A percentile compares a stretch with the other conserved stretches of the same genome.
Conservation (phyloP, 306 rosid genomes). For the Mimosa bimucronata region DNA sequence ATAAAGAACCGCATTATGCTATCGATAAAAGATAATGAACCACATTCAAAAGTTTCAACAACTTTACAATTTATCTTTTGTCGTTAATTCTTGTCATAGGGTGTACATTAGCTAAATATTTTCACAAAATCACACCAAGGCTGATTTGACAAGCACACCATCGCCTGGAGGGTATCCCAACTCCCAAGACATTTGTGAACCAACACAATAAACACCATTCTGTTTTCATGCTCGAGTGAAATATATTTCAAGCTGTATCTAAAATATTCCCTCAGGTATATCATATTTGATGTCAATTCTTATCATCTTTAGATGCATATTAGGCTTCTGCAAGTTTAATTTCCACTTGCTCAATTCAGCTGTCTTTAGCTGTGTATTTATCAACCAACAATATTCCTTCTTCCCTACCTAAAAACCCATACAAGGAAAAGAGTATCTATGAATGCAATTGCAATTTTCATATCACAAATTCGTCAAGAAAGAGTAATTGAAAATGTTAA, state of each 20-base stretch:
- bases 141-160: conserved; percentile 20
- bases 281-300: background rate
- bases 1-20: background rate
- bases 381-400: background rate
- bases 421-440: background rate
- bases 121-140: background rate
- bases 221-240: background rate
- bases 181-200: conserved; percentile 24
- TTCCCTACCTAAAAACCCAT: background rate
- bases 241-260: conserved; percentile 9
- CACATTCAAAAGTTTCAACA: background rate
- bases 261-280: conserved; percentile 1
- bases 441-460: background rate
- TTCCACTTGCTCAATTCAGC: background rate
- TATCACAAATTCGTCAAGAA: background rate
- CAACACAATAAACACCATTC: conserved; percentile 5
- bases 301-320: background rate
- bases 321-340: background rate
- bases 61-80: background rate
- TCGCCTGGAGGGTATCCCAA: conserved; percentile 13
- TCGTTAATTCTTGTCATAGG: background rate
- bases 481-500: background rate
- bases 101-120: conserved; percentile 10
- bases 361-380: background rate
- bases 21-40: background rate